These are phyloP conservation scores for Gnetum montanum DNA, from an alignment of 75 land plant species.

Conservation along the genomic window DNA sequence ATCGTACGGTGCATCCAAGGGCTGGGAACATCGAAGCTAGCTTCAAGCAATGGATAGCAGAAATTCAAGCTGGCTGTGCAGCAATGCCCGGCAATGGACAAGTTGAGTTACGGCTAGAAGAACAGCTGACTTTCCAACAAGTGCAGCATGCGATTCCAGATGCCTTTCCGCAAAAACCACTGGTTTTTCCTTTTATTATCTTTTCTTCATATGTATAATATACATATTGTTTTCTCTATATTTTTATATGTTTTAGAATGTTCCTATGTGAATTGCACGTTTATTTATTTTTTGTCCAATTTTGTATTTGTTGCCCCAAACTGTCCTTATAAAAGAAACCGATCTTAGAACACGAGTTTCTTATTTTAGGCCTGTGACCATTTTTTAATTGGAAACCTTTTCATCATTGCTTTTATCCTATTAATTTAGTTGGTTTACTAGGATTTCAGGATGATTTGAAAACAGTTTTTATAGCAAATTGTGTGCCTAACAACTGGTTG, in stretches of 20 bases:
- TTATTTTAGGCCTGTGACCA: too few relatives aligned
- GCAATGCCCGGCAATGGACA: slow-evolving; percentile 3
- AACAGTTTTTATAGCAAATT: too few relatives aligned
- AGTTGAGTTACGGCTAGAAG: neutral
- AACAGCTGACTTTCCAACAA: neutral
- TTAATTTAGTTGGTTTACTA: too few relatives aligned
- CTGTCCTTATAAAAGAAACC: too few relatives aligned
- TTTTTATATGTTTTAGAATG: neutral
- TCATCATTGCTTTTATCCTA: too few relatives aligned
- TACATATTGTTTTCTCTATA: neutral
- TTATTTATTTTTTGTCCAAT: neutral
- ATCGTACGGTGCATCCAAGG: slow-evolving; percentile 84
- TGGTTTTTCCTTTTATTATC: neutral
- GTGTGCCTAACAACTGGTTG: too few relatives aligned
- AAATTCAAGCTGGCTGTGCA: slow-evolving; percentile 26
- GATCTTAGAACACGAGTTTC: too few relatives aligned
- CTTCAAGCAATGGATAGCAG: slow-evolving; percentile 52
- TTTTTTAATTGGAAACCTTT: too few relatives aligned
- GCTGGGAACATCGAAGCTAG: slow-evolving; percentile 77
- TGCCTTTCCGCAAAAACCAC: neutral
- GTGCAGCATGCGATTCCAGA: neutral
- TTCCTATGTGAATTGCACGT: neutral
- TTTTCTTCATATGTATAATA: neutral
- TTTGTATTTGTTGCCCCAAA: neutral
- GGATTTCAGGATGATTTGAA: too few relatives aligned